Evolutionary conservation across 2,329 filamentous ascomycete species (phyloP).

Genomic region (Colletotrichum cereale): DNA sequence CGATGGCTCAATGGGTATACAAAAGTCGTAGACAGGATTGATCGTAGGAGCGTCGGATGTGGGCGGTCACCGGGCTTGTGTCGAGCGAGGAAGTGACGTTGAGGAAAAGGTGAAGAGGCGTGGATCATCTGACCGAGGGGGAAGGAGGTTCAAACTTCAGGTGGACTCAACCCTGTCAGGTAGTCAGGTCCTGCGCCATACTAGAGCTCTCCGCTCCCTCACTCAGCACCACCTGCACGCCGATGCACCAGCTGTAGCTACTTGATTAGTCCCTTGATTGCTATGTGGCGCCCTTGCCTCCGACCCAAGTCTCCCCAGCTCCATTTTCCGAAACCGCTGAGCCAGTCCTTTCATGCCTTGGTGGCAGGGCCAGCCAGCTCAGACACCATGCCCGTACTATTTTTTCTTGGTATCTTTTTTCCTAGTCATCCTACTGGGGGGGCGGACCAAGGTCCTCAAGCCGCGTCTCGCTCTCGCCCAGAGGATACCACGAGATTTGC

Average conservation of each 20-base stretch:
- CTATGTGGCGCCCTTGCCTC: slow-evolving; percentile 9
- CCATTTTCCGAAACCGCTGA: slow-evolving; percentile 21
- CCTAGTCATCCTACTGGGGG: slow-evolving; percentile 13
- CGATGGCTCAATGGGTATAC: neutral
- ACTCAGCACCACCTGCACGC: slow-evolving; percentile 20
- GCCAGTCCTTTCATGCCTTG: neutral
- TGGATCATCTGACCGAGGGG: slow-evolving; percentile 35
- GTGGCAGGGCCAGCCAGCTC: slow-evolving; percentile 2
- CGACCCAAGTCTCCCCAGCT: slow-evolving; percentile 10
- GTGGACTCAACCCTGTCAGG: slow-evolving; percentile 22
- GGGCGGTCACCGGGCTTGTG: slow-evolving; percentile 18
- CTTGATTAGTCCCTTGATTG: slow-evolving; percentile 3
- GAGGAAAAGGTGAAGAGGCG: slow-evolving; percentile 36
- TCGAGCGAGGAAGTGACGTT: slow-evolving; percentile 35
- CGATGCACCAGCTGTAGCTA: slow-evolving; percentile 3
- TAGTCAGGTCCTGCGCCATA: slow-evolving; percentile 11
- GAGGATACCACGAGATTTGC: slow-evolving; percentile 38
- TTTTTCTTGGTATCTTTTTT: slow-evolving; percentile 23
- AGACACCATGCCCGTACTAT: neutral
- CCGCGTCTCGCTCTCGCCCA: slow-evolving; percentile 7
- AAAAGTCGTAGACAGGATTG: slow-evolving; percentile 1
- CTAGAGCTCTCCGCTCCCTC: slow-evolving; percentile 17
- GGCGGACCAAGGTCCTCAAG: slow-evolving; percentile 11
- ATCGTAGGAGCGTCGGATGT: neutral
- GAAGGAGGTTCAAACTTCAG: slow-evolving; percentile 25